Evolutionary conservation across 257 asterid species (phyloP).

Genomic region (Nicotiana undulata): DNA sequence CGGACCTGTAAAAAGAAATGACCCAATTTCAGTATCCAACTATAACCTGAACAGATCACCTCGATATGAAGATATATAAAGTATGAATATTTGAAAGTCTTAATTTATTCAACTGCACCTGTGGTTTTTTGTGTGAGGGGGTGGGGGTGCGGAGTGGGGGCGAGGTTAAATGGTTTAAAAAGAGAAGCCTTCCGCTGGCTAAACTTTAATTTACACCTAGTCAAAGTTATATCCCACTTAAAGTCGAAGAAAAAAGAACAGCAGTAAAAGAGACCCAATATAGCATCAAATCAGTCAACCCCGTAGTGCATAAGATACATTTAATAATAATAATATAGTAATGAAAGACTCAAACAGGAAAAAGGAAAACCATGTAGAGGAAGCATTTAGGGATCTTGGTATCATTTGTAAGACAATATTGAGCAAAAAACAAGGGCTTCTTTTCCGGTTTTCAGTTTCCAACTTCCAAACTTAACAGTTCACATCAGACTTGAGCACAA

Average conservation of each 20-base stretch:
- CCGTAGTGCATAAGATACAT: background rate
- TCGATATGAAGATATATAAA: background rate
- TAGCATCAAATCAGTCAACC: no score
- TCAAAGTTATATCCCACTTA: background rate
- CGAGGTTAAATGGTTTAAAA: background rate
- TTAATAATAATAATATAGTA: background rate
- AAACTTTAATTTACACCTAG: background rate
- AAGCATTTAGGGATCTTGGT: background rate
- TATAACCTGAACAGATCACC: no score
- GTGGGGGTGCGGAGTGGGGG: no score
- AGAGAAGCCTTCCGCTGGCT: background rate
- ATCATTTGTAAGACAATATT: background rate
- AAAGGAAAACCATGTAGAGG: background rate
- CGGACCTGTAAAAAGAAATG: constrained; percentile 52
- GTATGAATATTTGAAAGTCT: background rate
- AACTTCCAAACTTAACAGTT: background rate
- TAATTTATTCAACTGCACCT: background rate
- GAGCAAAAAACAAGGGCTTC: background rate
- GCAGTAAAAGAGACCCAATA: background rate
- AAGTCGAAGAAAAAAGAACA: background rate
- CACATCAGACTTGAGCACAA: background rate
- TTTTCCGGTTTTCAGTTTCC: background rate
- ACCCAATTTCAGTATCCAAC: background rate
- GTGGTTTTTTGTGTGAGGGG: background rate
- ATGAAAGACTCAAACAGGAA: background rate